These are phyloP conservation scores for Collybiopsis confluens DNA, from an alignment of 768 basidiomycete species.

Conservation along the genomic window DNA sequence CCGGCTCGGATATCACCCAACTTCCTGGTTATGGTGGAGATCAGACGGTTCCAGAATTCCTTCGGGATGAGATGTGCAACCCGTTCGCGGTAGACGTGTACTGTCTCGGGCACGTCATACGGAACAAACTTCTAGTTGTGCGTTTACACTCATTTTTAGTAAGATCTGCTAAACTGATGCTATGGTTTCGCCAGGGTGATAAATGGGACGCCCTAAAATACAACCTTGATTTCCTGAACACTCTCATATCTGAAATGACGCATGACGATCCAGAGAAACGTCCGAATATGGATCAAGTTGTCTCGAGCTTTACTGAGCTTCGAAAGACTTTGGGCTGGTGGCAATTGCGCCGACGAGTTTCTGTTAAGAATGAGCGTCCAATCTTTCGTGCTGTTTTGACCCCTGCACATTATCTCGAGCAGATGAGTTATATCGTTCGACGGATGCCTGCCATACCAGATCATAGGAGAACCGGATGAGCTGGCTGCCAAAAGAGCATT, in stretches of 20 bases:
- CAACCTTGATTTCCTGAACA: slow-evolving; percentile 13
- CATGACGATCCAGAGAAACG: slow-evolving; percentile 15
- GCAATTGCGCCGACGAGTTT: slow-evolving; percentile 10
- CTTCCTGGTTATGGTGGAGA: slow-evolving; percentile 36
- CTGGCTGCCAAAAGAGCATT: too few relatives aligned
- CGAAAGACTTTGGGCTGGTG: slow-evolving; percentile 9
- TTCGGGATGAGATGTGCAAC: slow-evolving; percentile 19
- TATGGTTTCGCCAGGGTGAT: not conserved
- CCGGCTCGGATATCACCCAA: slow-evolving; percentile 18
- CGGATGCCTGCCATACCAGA: slow-evolving; percentile 1
- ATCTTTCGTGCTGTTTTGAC: not conserved
- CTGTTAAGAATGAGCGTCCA: not conserved
- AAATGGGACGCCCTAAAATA: too few relatives aligned
- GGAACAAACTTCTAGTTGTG: not conserved
- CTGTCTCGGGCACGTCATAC: slow-evolving; percentile 35
- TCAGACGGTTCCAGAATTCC: slow-evolving; percentile 34
- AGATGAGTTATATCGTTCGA: not conserved
- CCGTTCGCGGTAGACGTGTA: slow-evolving; percentile 43
- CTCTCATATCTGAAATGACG: slow-evolving; percentile 16
- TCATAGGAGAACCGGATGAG: not conserved
- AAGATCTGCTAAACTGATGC: not conserved
- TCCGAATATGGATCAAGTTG: slow-evolving; percentile 19
- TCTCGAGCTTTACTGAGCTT: slow-evolving; percentile 14
- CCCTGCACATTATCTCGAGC: not conserved
- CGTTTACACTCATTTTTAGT: not conserved